These are phyloP conservation scores for Scedosporium dehoogii DNA, from an alignment of 2,329 filamentous ascomycete genomes.

Conservation along the genomic window DNA sequence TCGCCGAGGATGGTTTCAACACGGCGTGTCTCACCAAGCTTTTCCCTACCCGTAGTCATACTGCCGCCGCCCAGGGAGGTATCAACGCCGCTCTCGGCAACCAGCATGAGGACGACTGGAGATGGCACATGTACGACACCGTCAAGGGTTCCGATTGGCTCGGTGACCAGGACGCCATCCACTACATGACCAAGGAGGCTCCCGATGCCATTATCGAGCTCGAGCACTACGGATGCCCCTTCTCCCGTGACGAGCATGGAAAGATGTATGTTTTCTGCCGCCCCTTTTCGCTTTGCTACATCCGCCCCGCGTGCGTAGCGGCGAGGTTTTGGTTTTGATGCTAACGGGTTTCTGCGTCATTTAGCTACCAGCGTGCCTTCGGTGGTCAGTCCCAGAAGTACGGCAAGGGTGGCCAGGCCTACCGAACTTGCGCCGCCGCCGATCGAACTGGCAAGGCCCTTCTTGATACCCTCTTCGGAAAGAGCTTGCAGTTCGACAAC, in stretches of 20 bases:
- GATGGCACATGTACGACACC: conserved; percentile 99
- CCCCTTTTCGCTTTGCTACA: background rate
- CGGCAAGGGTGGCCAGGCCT: conserved; percentile 95
- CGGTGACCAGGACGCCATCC: conserved; percentile 93
- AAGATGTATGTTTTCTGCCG: conserved; percentile 57
- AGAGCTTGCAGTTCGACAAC: conserved; percentile 83
- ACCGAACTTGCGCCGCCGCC: conserved; percentile 91
- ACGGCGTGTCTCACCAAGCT: conserved; percentile 82
- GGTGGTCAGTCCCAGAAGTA: conserved; percentile 93
- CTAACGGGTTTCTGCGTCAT: background rate
- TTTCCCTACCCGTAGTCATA: conserved; percentile 78
- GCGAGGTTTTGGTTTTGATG: background rate
- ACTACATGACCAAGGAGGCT: conserved; percentile 97
- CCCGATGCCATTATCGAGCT: conserved; percentile 87
- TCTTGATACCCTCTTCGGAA: conserved; percentile 95
- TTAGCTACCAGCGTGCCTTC: conserved; percentile 90
- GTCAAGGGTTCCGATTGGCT: conserved; percentile 98
- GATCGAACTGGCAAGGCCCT: conserved; percentile 96
- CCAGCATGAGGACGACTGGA: conserved; percentile 98
- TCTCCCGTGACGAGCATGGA: conserved; percentile 91
- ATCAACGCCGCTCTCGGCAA: conserved; percentile 86
- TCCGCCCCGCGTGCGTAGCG: background rate
- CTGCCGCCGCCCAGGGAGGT: conserved; percentile 71
- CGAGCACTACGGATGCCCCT: conserved; percentile 95
- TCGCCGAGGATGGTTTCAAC: conserved; percentile 83